Evolutionary conservation across 192 early-diverging fungal genomes (phyloP).

Genomic region (Backusella circina): DNA sequence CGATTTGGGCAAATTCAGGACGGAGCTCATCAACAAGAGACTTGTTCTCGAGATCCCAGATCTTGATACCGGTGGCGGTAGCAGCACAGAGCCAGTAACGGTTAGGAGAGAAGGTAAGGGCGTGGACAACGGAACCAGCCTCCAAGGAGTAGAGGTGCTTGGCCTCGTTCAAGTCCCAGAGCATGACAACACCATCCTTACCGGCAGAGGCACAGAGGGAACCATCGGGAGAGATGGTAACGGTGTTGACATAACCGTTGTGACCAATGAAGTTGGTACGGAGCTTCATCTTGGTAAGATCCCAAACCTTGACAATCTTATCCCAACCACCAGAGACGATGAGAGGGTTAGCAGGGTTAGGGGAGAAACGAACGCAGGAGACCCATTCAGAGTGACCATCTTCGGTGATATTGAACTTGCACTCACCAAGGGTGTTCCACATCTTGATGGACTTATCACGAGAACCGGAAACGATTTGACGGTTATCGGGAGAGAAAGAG

Average conservation of each 20-base stretch:
- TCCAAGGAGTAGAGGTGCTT: slow-evolving; percentile 99
- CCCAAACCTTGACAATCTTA: slow-evolving; percentile 99
- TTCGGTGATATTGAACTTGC: slow-evolving; percentile 97
- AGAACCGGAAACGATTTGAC: slow-evolving; percentile 97
- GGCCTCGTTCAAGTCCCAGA: slow-evolving; percentile 99
- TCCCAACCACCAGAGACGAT: slow-evolving; percentile 99
- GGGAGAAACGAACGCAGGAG: slow-evolving; percentile 98
- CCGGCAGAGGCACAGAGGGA: slow-evolving; percentile 99
- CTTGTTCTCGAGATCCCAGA: slow-evolving; percentile 99
- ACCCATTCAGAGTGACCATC: slow-evolving; percentile 98
- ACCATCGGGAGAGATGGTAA: slow-evolving; percentile 99
- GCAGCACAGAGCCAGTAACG: slow-evolving; percentile 99
- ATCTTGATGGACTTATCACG: slow-evolving; percentile 99
- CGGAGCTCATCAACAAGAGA: slow-evolving; percentile 88
- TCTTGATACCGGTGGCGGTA: slow-evolving; percentile 92
- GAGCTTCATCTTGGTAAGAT: slow-evolving; percentile 96
- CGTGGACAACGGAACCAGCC: slow-evolving; percentile 94
- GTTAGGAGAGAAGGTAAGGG: slow-evolving; percentile 98
- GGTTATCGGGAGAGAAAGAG: slow-evolving; percentile 99
- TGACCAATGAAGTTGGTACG: slow-evolving; percentile 99
- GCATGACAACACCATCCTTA: slow-evolving; percentile 98
- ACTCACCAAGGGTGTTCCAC: slow-evolving; percentile 99
- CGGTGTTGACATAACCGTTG: slow-evolving; percentile 95
- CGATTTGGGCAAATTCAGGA: slow-evolving; percentile 65
- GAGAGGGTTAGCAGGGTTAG: slow-evolving; percentile 96